phyloP scores from a whole-genome alignment of 768 basidiomycete genomes.

The Lentinula sp. region DNA sequence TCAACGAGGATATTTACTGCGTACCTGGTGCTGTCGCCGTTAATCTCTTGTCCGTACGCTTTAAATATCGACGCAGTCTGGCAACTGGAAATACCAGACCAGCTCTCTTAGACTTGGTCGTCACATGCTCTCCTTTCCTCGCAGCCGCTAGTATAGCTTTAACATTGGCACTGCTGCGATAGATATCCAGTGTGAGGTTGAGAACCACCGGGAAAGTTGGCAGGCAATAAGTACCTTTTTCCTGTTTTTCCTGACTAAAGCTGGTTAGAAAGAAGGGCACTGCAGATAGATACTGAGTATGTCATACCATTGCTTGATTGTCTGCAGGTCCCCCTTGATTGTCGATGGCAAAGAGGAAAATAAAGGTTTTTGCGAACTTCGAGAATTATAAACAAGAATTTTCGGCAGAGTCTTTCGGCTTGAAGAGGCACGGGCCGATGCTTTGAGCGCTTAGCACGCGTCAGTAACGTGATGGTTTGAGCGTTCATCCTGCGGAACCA shows the following conservation, averaged over 20 bases:
- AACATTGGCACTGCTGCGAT: no score
- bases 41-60: constrained; percentile 23
- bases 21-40: background rate
- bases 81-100: constrained; percentile 74
- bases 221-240: background rate
- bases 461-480: background rate
- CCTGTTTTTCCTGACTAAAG: background rate
- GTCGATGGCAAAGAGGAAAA: background rate
- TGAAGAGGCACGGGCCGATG: no score
- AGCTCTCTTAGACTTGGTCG: constrained; percentile 37
- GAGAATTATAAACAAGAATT: background rate
- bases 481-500: background rate
- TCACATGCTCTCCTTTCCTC: background rate
- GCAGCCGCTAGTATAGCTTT: no score
- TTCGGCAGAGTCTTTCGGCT: background rate
- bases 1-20: background rate
- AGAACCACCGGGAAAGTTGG: no score
- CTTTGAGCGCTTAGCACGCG: background rate
- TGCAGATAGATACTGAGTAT: background rate
- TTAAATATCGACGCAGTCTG: constrained; percentile 76
- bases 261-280: background rate
- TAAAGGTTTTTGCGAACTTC: background rate
- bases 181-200: no score
- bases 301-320: background rate
- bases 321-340: background rate